Evolutionary conservation across 768 basidiomycete genomes (phyloP).

Genomic region (Boletus sp.): DNA sequence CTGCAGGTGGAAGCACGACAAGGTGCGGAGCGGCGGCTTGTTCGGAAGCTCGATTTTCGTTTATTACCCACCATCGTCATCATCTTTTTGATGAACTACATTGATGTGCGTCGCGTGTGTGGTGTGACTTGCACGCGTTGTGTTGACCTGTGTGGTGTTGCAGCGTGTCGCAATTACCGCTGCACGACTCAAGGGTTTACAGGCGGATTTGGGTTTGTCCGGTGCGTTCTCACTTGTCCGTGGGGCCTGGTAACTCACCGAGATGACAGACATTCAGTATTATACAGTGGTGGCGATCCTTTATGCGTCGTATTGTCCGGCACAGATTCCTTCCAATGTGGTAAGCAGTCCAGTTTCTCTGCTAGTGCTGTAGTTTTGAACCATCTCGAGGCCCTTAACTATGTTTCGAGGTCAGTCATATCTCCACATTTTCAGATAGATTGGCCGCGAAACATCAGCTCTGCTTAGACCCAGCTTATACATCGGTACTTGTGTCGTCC

Average conservation of each 20-base stretch:
- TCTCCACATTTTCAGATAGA: background rate
- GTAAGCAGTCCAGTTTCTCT: background rate
- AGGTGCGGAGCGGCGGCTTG: conserved; percentile 32
- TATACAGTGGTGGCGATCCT: conserved; percentile 52
- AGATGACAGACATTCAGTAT: conserved; percentile 48
- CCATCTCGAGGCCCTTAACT: conserved; percentile 47
- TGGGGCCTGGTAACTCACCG: background rate
- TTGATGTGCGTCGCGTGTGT: conserved; percentile 44
- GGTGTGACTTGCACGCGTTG: background rate
- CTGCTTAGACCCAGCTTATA: conserved; percentile 53
- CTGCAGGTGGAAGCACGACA: conserved; percentile 5
- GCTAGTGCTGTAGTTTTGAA: background rate
- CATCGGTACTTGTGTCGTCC: conserved; percentile 55
- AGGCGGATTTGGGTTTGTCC: conserved; percentile 45
- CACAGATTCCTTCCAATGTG: conserved; percentile 40
- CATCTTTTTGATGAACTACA: conserved; percentile 66
- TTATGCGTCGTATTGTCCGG: conserved; percentile 60
- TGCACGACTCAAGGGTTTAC: conserved; percentile 48
- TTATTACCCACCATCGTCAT: conserved; percentile 55
- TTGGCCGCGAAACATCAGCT: background rate
- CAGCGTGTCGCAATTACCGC: conserved; percentile 48
- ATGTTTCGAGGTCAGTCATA: conserved; percentile 42
- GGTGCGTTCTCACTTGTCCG: conserved; percentile 27
- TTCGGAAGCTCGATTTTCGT: conserved; percentile 53
- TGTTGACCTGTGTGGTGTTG: background rate